A percentile compares a stretch with the other conserved stretches of the same genome.
phyloP scores from a whole-genome alignment of 176 grass and related monocot genomes.

The Aegilops longissima region DNA sequence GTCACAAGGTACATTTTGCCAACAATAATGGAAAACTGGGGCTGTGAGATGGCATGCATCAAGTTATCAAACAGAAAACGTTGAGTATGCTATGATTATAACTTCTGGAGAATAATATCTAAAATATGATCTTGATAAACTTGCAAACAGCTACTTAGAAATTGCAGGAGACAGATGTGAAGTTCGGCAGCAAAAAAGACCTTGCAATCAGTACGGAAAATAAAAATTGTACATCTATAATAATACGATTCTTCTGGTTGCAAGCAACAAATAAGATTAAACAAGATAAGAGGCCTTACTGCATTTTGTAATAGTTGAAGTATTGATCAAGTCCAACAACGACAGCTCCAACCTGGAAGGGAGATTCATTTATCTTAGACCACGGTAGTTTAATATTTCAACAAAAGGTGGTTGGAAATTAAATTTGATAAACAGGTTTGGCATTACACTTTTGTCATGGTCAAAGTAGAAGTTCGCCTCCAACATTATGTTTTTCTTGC shows the following conservation, averaged over 20 bases:
- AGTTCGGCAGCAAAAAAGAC: not conserved
- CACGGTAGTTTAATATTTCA: not conserved
- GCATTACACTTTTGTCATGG: slow-evolving; percentile 83
- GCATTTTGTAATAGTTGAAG: slow-evolving; percentile 98
- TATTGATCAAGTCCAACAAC: slow-evolving; percentile 94
- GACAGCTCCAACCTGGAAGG: slow-evolving; percentile 84
- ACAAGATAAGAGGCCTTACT: slow-evolving; percentile 47
- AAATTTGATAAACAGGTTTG: slow-evolving; percentile 29
- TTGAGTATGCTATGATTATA: slow-evolving; percentile 5
- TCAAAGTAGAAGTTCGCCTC: slow-evolving; percentile 78
- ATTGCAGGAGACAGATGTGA: not conserved
- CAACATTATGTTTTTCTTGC: slow-evolving; percentile 67
- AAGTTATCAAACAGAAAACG: slow-evolving; percentile 22
- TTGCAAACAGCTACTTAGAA: not conserved
- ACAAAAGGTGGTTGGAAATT: not conserved
- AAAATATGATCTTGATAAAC: not conserved
- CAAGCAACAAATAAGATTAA: slow-evolving; percentile 29
- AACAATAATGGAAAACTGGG: slow-evolving; percentile 3
- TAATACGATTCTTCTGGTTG: slow-evolving; percentile 25
- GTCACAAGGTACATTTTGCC: not conserved
- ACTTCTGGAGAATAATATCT: not conserved
- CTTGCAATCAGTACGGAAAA: not conserved
- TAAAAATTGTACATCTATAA: not conserved
- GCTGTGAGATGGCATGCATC: not conserved
- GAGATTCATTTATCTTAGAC: slow-evolving; percentile 24